Evolutionary conservation across 2,329 filamentous ascomycete genomes (phyloP), one percentile per base, ranked within the genome.

Genomic region (Tolypocladium tundrense): DNA sequence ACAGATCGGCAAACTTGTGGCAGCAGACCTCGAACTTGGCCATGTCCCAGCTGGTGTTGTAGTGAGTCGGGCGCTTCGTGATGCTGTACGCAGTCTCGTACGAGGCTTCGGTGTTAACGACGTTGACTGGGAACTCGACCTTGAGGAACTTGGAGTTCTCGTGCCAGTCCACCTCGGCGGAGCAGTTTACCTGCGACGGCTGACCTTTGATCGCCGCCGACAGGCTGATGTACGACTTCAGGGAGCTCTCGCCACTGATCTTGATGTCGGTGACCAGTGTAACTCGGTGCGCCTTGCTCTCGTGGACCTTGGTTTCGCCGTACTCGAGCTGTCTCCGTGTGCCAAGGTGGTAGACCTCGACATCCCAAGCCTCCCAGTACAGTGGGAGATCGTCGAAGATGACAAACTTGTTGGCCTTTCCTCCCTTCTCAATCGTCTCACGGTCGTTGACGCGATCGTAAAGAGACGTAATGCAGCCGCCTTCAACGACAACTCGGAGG

Each of bases 101-200:
- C 14, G 86, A 90, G 39, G 94, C 94, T 73, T 97, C 91, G 0
- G 88, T 96, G 73, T 93, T 97, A 64, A 86, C 84, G 62, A 97
- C 81, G 67, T 95, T 88, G 61, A 97, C 92, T 0, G 94, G 93
- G 75, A 99, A 99, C 71, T 99, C 94, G 55, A 97, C 93, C 79
- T 99, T 99, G 68, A 99, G 82, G 79, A 97, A 97, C 70, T 94
- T 96, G 88, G 94, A 97, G 14, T 85, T 91, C 73, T 99, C 94
- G 64, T 88, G 88, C 94, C 94, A 99, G 69, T 97, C 90, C n/a
- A 97, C 90, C 64, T 95, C 90, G 55, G 87, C 88, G 45, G 85
- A 81, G 62, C 93, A 86, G 63, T 95, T 88, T 19, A 97, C 82
- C 62, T 85, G 86, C 0, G 87, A 88, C 13, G 66, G 63, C 50